A percentile compares a stretch with the other conserved stretches of the same genome.
Evolutionary conservation across 495 filamentous ascomycete species (phyloP).

Genomic region (Corynascus novoguineensis): DNA sequence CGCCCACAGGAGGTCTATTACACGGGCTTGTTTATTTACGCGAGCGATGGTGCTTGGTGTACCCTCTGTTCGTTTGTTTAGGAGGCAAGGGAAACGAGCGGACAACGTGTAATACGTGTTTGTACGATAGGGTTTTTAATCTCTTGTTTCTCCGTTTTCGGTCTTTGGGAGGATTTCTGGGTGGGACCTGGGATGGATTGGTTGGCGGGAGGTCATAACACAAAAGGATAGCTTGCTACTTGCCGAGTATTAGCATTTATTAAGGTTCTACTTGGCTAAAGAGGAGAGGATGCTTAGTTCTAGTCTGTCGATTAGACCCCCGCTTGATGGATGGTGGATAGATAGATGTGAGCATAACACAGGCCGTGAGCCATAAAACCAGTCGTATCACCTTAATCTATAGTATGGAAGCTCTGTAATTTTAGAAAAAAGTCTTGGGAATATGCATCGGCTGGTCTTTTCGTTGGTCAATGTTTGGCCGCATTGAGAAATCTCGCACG

Average conservation of each 20-base stretch:
- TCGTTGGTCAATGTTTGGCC: too few species aligned
- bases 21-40: neutral
- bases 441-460: too few species aligned
- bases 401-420: too few species aligned
- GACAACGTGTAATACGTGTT: slow-evolving; percentile 3
- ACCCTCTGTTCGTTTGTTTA: neutral
- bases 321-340: neutral
- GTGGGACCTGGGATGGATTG: neutral
- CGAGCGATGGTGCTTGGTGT: neutral
- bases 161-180: neutral
- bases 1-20: too few species aligned
- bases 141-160: neutral
- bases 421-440: too few species aligned
- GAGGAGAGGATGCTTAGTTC: neutral
- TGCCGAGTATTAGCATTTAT: slow-evolving; percentile 1
- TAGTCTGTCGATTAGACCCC: neutral
- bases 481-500: too few species aligned
- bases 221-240: slow-evolving; percentile 8
- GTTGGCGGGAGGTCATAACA: neutral
- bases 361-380: neutral
- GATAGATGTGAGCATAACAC: neutral
- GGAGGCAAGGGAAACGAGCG: neutral
- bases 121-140: slow-evolving; percentile 9
- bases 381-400: too few species aligned
- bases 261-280: neutral